A percentile compares a stretch with the other conserved stretches of the same genome.
These are phyloP conservation scores for Schwanniomyces etchellsii DNA, from an alignment of 1,139 yeast genomes.

Conservation along the genomic window DNA sequence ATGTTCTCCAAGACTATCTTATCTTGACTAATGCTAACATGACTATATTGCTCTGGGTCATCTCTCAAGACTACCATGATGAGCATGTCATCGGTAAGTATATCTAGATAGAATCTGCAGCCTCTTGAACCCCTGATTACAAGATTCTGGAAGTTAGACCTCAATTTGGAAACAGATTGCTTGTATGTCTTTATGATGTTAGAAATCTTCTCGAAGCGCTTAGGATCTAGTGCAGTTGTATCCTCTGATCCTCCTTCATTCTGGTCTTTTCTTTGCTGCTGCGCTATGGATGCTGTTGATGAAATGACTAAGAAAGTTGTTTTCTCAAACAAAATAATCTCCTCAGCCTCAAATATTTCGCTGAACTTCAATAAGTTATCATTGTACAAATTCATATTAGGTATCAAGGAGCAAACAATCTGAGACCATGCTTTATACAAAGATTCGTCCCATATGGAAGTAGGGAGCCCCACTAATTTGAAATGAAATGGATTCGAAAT, in stretches of 20 bases:
- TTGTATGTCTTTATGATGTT: constrained; percentile 92
- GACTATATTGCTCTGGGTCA: constrained; percentile 19
- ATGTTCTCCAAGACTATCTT: constrained; percentile 62
- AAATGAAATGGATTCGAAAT: constrained; percentile 78
- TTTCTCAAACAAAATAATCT: constrained; percentile 86
- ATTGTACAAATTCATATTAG: constrained; percentile 82
- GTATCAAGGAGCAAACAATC: constrained; percentile 90
- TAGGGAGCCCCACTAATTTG: constrained; percentile 81
- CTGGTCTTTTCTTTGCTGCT: constrained; percentile 12
- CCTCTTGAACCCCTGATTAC: constrained; percentile 71
- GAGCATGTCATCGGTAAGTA: constrained; percentile 67
- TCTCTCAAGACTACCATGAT: constrained; percentile 62
- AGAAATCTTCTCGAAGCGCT: constrained; percentile 88
- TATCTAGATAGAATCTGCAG: constrained; percentile 61
- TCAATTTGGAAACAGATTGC: constrained; percentile 83
- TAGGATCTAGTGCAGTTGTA: constrained; percentile 58
- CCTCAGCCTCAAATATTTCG: constrained; percentile 75
- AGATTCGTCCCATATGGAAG: constrained; percentile 97
- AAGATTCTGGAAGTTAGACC: constrained; percentile 77
- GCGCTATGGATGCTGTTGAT: constrained; percentile 48
- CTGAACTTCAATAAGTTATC: constrained; percentile 72
- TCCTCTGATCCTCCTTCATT: constrained; percentile 10
- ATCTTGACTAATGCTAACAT: constrained; percentile 35
- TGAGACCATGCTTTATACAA: constrained; percentile 96
- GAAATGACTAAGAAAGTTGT: constrained; percentile 90